These are phyloP conservation scores for Gnaphalium uliginosum DNA, from an alignment of 129 eudicot species.

Conservation along the genomic window DNA sequence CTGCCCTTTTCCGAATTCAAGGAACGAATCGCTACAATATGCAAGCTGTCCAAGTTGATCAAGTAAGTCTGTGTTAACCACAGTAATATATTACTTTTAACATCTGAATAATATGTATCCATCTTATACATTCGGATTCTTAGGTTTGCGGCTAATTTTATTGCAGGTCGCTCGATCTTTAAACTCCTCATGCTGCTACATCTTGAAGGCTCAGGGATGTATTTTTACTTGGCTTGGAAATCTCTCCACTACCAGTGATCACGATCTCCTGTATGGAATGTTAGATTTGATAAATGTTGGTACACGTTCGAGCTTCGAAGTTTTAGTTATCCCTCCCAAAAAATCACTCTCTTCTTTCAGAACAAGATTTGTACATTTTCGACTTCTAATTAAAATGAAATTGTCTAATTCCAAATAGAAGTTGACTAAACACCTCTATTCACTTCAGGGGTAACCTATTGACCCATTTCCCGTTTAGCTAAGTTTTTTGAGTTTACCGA, in stretches of 20 bases:
- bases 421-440: too few relatives aligned
- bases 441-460: too few relatives aligned
- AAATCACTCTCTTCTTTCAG: not conserved
- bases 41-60: constrained; percentile 66
- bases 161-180: constrained; percentile 66
- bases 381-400: not conserved
- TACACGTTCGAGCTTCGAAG: constrained; percentile 22
- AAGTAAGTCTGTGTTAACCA: constrained; percentile 27
- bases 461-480: too few relatives aligned
- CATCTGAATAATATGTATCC: not conserved
- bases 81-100: not conserved
- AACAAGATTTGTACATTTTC: not conserved
- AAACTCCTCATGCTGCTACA: constrained; percentile 68
- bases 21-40: constrained; percentile 48
- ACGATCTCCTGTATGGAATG: constrained; percentile 70
- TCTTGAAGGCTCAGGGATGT: constrained; percentile 53
- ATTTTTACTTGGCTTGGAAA: constrained; percentile 67
- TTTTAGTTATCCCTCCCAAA: not conserved
- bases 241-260: constrained; percentile 55
- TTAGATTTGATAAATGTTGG: constrained; percentile 63
- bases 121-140: not conserved
- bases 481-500: too few relatives aligned
- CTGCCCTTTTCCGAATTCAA: constrained; percentile 56
- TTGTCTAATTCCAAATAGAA: not conserved
- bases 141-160: constrained; percentile 1